A percentile compares a stretch with the other conserved stretches of the same genome.
phyloP scores from a whole-genome alignment of 2,329 filamentous ascomycete species.

The Trichoderma afroharzianum region DNA sequence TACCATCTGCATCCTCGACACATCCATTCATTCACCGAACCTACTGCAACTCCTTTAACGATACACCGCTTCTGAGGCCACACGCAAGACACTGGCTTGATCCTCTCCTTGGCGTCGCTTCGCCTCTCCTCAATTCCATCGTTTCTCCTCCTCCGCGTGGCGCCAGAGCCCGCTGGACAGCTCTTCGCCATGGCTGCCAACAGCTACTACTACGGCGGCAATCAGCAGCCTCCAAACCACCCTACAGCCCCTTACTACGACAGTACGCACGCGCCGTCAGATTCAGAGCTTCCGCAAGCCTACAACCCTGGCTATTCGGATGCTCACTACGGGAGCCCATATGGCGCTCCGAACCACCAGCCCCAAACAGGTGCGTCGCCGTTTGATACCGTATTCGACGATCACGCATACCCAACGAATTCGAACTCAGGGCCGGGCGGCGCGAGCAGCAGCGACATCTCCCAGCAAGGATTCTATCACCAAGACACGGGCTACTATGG shows the following conservation, averaged over 20 bases:
- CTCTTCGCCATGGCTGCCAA: conserved; percentile 55
- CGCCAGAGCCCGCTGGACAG: background rate
- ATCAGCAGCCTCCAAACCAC: conserved; percentile 31
- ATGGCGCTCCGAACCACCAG: conserved; percentile 33
- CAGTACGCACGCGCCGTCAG: conserved; percentile 36
- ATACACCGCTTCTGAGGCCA: background rate
- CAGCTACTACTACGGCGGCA: conserved; percentile 58
- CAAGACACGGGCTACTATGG: conserved; percentile 59
- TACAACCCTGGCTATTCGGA: conserved; percentile 29
- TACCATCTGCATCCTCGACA: background rate
- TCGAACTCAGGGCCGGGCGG: conserved; percentile 34
- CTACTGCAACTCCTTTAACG: background rate
- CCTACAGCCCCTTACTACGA: conserved; percentile 42
- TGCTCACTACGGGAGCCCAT: conserved; percentile 19
- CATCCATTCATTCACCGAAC: background rate
- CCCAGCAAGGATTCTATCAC: conserved; percentile 36
- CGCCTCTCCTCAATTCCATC: background rate
- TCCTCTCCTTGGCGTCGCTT: background rate
- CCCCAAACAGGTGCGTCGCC: conserved; percentile 46
- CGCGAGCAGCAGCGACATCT: conserved; percentile 39
- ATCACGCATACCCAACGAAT: conserved; percentile 60
- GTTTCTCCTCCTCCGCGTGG: background rate
- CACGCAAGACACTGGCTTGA: background rate
- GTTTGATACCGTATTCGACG: conserved; percentile 65
- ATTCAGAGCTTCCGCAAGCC: conserved; percentile 37